phyloP scores from a whole-genome alignment of 2,329 filamentous ascomycete species.

The Colletotrichum siamense region DNA sequence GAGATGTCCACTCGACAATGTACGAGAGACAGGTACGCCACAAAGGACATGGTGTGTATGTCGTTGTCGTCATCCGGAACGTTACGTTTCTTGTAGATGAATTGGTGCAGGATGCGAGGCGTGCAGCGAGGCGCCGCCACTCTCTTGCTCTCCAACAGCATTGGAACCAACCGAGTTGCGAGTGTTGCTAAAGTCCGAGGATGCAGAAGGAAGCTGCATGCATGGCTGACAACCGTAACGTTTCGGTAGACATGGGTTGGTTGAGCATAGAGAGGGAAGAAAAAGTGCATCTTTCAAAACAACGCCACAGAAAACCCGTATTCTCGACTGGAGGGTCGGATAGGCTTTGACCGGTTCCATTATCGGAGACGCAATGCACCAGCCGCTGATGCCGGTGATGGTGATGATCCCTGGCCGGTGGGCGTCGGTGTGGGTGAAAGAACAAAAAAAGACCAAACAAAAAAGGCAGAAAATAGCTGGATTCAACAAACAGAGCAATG shows the following conservation, averaged over 20 bases:
- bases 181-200: background rate
- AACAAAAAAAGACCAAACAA: background rate
- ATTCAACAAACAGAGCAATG: background rate
- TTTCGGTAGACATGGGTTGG: background rate
- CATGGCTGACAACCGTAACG: background rate
- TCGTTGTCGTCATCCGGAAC: background rate
- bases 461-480: background rate
- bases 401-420: background rate
- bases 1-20: background rate
- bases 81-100: background rate
- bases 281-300: background rate
- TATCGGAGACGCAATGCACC: background rate
- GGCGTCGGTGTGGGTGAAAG: background rate
- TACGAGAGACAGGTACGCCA: background rate
- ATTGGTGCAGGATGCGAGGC: background rate
- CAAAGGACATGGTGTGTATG: background rate
- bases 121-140: background rate
- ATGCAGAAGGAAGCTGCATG: background rate
- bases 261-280: background rate
- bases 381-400: background rate
- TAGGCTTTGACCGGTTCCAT: background rate
- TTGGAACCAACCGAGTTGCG: background rate
- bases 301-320: background rate
- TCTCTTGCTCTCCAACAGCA: background rate
- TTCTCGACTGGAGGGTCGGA: constrained; percentile 5